Evolutionary conservation across 257 asterid species (phyloP), one percentile per base, ranked within the genome.

Genomic region (Fraxinus quadrangulata): DNA sequence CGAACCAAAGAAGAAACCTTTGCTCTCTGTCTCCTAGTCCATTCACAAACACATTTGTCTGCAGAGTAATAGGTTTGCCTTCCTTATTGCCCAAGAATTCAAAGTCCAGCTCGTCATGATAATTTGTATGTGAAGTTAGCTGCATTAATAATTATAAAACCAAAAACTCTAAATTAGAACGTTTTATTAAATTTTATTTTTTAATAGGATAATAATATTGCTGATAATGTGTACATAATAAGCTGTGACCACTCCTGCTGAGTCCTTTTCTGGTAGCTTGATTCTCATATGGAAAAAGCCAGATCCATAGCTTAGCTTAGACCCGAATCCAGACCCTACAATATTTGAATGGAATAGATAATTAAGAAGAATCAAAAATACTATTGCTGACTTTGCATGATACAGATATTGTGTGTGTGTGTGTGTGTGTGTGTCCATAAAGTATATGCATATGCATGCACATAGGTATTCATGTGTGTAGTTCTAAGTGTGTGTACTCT

Each of bases 171-270:
- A 24, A 63, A 63, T 23, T 24, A 21, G 13, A 23, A 47, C 14
- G 6, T 3, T 4, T 13, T 47, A 47, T 47, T 14, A 11, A 71
- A 10, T 16, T 28, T 49, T 3, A 8, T 21, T n/a, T 24, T 21
- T 45, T 11, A 10, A 11, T 11, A 7, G 14, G 12, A 6, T 23
- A n/a, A 23, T 23, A 23, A 23, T 3, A 4, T 2, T 23, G 33
- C 21, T 26, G 34, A 10, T 11, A 23, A 61, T 71, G 33, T 36
- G 3, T 83, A 91, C 98, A 39, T 91, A 93, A 70, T 87, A 93
- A 24, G 96, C 83, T 31, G 94, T 89, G 45, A 91, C 84, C 42
- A 91, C 93, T 59, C 98, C 98, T 0, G 92, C 93, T 70, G 93
- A 65, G 84, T 90, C 81, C 81, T 37, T 82, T 67, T 75, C 67